Evolutionary conservation across 2,329 filamentous ascomycete genomes (phyloP).

Genomic region (Monosporascus sp.): DNA sequence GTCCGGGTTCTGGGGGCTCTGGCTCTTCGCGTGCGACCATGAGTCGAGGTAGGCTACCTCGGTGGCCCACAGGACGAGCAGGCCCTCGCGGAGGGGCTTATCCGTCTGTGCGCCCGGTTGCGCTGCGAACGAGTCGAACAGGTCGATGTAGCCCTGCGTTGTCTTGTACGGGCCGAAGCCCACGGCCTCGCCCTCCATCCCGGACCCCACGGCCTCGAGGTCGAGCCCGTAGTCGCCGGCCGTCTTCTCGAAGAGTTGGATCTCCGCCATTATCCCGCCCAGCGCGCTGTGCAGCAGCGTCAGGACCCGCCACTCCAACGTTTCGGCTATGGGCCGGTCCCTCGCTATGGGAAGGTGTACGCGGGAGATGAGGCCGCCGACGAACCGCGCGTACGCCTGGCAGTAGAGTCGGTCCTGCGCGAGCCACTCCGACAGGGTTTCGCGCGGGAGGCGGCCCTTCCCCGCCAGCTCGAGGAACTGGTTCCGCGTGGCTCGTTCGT

Average conservation of each 20-base stretch:
- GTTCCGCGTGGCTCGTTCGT: constrained; percentile 21
- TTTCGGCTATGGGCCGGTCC: constrained; percentile 6
- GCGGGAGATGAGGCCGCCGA: constrained; percentile 24
- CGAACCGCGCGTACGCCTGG: constrained; percentile 26
- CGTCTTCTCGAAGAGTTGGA: constrained; percentile 24
- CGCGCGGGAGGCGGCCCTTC: constrained; percentile 18
- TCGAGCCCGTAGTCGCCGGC: constrained; percentile 20
- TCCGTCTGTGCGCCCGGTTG: constrained; percentile 1
- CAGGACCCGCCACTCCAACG: constrained; percentile 22
- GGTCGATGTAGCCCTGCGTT: constrained; percentile 20
- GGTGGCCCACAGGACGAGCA: constrained; percentile 73
- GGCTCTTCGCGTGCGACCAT: constrained; percentile 47
- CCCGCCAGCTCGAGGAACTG: constrained; percentile 23
- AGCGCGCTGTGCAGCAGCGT: constrained; percentile 21
- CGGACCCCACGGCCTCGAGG: constrained; percentile 11
- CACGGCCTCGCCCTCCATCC: constrained; percentile 3
- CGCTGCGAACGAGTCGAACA: constrained; percentile 24
- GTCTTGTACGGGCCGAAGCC: constrained; percentile 18
- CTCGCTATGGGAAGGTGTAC: constrained; percentile 16
- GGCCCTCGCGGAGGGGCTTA: constrained; percentile 51
- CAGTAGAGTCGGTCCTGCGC: constrained; percentile 28
- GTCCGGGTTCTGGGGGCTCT: constrained; percentile 17
- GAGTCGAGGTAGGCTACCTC: constrained; percentile 60
- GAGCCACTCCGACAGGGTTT: constrained; percentile 23
- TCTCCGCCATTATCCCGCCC: constrained; percentile 19